Conservation (phyloP, 352 stramenopile genomes). For the Pythium periplocum region DNA sequence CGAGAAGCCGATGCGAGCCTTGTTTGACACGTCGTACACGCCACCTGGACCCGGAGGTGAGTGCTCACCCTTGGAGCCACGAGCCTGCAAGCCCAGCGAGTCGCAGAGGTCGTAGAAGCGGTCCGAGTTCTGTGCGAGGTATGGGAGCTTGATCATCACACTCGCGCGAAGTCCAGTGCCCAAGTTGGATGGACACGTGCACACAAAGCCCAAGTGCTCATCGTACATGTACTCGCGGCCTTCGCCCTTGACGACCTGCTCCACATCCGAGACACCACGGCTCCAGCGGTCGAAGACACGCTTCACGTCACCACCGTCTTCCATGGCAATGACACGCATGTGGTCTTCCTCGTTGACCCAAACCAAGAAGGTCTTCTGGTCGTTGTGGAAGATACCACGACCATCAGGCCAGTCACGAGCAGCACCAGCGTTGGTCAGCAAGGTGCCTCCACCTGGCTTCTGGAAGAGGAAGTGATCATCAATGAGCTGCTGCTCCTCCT, state of each 20-base stretch:
- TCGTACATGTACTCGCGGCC: conserved; percentile 86
- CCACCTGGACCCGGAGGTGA: conserved; percentile 62
- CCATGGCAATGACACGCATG: conserved; percentile 88
- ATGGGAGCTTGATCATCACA: conserved; percentile 83
- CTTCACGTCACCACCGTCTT: conserved; percentile 88
- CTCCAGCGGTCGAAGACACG: conserved; percentile 87
- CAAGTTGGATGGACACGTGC: conserved; percentile 85
- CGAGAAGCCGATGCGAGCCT: conserved; percentile 90
- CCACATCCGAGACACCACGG: conserved; percentile 70
- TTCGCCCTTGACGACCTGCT: conserved; percentile 71
- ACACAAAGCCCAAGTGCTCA: conserved; percentile 83
- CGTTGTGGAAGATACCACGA: conserved; percentile 93
- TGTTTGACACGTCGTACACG: conserved; percentile 94
- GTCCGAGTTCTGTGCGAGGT: conserved; percentile 63
- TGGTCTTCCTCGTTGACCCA: conserved; percentile 91
- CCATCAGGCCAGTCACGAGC: conserved; percentile 91
- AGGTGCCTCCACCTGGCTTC: conserved; percentile 86
- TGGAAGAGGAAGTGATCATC: conserved; percentile 92
- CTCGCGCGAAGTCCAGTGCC: conserved; percentile 81
- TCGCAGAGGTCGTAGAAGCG: conserved; percentile 67
- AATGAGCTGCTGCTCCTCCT: conserved; percentile 89
- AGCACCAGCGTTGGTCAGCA: conserved; percentile 80
- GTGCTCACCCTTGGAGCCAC: conserved; percentile 82
- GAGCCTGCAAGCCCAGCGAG: conserved; percentile 73
- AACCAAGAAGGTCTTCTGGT: conserved; percentile 87